These are phyloP conservation scores for Toxicodendron radicans DNA, from an alignment of 345 rosid species.

Conservation along the genomic window DNA sequence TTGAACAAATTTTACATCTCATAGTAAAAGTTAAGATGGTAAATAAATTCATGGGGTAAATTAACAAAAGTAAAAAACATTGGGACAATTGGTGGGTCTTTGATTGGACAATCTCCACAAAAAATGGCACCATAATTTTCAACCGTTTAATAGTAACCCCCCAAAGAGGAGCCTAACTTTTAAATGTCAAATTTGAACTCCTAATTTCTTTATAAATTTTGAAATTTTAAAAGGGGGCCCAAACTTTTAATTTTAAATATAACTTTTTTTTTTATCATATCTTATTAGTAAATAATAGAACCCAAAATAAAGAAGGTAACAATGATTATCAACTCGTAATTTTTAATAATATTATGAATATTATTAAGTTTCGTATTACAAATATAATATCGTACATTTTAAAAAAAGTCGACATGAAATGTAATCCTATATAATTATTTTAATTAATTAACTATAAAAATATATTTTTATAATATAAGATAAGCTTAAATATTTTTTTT, in stretches of 20 bases:
- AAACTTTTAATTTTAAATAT: not conserved
- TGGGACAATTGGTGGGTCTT: not conserved
- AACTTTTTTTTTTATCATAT: not conserved
- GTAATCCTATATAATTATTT: no score
- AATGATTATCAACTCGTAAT: no score
- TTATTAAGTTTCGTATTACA: no score
- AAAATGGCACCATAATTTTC: not conserved
- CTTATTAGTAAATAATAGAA: not conserved
- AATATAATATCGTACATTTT: no score
- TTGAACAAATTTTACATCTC: no score
- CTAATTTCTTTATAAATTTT: not conserved
- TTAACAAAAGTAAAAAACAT: no score
- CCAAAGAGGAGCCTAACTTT: not conserved
- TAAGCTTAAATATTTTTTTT: no score
- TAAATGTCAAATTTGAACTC: slow-evolving; percentile 1
- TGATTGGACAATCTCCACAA: not conserved
- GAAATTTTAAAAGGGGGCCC: not conserved
- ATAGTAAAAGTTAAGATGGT: not conserved
- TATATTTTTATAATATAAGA: not conserved
- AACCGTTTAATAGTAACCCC: not conserved
- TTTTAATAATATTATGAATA: no score
- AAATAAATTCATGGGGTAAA: not conserved
- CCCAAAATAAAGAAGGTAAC: no score
- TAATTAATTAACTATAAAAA: not conserved
- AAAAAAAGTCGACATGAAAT: no score